Conservation (phyloP, 495 filamentous ascomycete genomes). For the Articulospora tetracladia region DNA sequence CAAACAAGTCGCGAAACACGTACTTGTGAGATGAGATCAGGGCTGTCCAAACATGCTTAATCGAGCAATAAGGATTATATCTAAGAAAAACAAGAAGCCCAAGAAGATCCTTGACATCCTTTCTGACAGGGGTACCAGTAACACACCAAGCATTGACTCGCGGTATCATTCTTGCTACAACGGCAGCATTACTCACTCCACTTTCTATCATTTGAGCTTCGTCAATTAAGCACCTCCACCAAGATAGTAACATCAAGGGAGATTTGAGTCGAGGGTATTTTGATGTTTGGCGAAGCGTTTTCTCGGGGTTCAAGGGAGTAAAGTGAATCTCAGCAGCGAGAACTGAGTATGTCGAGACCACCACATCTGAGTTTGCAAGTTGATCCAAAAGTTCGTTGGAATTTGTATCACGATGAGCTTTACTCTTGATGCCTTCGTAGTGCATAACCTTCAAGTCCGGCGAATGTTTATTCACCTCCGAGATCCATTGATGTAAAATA, state of each 20-base stretch:
- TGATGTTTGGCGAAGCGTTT: constrained; percentile 61
- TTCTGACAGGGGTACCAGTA: constrained; percentile 86
- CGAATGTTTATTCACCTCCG: constrained; percentile 65
- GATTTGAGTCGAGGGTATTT: constrained; percentile 65
- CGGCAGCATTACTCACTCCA: constrained; percentile 78
- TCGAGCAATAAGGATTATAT: constrained; percentile 68
- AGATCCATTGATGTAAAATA: constrained; percentile 82
- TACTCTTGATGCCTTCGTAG: constrained; percentile 31
- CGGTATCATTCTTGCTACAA: constrained; percentile 74
- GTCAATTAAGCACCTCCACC: constrained; percentile 89
- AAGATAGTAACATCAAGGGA: constrained; percentile 72
- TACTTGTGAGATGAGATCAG: constrained; percentile 55
- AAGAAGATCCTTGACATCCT: constrained; percentile 64
- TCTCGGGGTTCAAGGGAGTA: constrained; percentile 56
- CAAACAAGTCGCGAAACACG: constrained; percentile 63
- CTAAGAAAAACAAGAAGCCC: constrained; percentile 75
- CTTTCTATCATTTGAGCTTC: constrained; percentile 96
- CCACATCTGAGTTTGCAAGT: constrained; percentile 64
- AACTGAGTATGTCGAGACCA: constrained; percentile 82
- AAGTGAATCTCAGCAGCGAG: constrained; percentile 76
- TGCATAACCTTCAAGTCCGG: constrained; percentile 30
- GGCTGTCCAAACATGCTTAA: constrained; percentile 59
- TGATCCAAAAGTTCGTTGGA: constrained; percentile 42
- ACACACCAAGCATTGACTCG: constrained; percentile 86
- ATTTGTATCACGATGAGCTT: constrained; percentile 27